phyloP scores from a whole-genome alignment of 2,329 filamentous ascomycete genomes.

The Alternaria sp. region DNA sequence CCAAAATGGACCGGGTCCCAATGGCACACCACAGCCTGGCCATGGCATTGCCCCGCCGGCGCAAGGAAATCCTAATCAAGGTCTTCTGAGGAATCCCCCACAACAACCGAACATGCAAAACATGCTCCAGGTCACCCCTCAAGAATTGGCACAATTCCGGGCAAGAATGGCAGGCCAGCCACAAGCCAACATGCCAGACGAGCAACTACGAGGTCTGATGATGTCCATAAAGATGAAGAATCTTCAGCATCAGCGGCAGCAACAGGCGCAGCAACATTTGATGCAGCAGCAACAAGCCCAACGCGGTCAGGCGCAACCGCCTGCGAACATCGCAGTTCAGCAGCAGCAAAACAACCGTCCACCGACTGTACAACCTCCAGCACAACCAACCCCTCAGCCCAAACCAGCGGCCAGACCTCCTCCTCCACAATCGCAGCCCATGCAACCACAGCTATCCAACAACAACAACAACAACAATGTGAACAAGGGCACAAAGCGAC shows the following conservation, averaged over 20 bases:
- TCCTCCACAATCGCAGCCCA: slow-evolving; percentile 25
- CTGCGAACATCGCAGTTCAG: slow-evolving; percentile 9
- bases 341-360: slow-evolving; percentile 33
- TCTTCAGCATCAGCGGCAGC: slow-evolving; percentile 33
- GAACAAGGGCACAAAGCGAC: slow-evolving; percentile 44
- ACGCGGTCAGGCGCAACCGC: slow-evolving; percentile 13
- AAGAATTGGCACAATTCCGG: slow-evolving; percentile 51
- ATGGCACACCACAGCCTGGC: slow-evolving; percentile 29
- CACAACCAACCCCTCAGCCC: slow-evolving; percentile 30
- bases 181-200: slow-evolving; percentile 37
- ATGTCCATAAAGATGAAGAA: slow-evolving; percentile 29
- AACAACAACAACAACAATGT: slow-evolving; percentile 8
- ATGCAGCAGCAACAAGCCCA: slow-evolving; percentile 13
- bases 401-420: slow-evolving; percentile 25
- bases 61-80: slow-evolving; percentile 47
- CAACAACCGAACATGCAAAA: slow-evolving; percentile 28
- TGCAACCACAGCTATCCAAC: slow-evolving; percentile 26
- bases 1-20: slow-evolving; percentile 20
- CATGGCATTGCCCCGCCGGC: slow-evolving; percentile 45
- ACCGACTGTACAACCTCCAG: slow-evolving; percentile 26
- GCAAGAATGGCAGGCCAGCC: slow-evolving; percentile 32
- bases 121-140: slow-evolving; percentile 41
- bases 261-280: slow-evolving; percentile 15
- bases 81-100: slow-evolving; percentile 34
- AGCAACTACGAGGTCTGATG: slow-evolving; percentile 37